A percentile compares a stretch with the other conserved stretches of the same genome.
Conservation (phyloP, 371 early-diverging fungal species). For the Saksenaea oblongispora region DNA sequence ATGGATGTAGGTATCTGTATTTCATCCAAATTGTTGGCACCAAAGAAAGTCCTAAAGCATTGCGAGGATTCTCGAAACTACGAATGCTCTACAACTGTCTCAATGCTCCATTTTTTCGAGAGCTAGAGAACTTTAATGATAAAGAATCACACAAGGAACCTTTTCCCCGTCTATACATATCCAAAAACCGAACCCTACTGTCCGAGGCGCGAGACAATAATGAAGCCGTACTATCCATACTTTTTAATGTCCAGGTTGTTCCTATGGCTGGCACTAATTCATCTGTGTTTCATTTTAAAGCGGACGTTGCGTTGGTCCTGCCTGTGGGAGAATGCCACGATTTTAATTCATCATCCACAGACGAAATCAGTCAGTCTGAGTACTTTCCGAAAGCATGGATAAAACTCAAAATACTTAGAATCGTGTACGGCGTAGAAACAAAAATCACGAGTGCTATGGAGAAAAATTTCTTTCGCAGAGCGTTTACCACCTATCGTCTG, state of each 20-base stretch:
- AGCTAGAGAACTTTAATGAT: conserved; percentile 36
- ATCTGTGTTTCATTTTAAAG: conserved; percentile 17
- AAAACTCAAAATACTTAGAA: conserved; percentile 30
- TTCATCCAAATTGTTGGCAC: conserved; percentile 29
- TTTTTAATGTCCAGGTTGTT: conserved; percentile 28
- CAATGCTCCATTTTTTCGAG: conserved; percentile 48
- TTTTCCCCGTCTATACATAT: conserved; percentile 49
- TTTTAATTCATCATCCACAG: conserved; percentile 27
- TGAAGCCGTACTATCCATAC: conserved; percentile 42
- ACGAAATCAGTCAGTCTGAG: conserved; percentile 21
- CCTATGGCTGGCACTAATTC: conserved; percentile 7
- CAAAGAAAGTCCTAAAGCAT: conserved; percentile 24
- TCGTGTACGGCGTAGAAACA: conserved; percentile 24
- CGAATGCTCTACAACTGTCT: conserved; percentile 40
- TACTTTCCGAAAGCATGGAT: conserved; percentile 44
- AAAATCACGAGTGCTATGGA: conserved; percentile 36
- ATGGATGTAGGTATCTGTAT: conserved; percentile 43
- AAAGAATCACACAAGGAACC: conserved; percentile 27
- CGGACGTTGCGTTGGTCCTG: conserved; percentile 33
- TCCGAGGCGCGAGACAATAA: conserved; percentile 32
- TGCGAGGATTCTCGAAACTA: conserved; percentile 36
- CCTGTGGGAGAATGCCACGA: conserved; percentile 36
- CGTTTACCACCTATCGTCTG: conserved; percentile 34
- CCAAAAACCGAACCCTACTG: conserved; percentile 48
- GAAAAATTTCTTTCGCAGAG: conserved; percentile 31